Evolutionary conservation across 164 flowering plant genomes (phyloP), one percentile per base, ranked within the genome.

Genomic region (Vitis rotundifolia): DNA sequence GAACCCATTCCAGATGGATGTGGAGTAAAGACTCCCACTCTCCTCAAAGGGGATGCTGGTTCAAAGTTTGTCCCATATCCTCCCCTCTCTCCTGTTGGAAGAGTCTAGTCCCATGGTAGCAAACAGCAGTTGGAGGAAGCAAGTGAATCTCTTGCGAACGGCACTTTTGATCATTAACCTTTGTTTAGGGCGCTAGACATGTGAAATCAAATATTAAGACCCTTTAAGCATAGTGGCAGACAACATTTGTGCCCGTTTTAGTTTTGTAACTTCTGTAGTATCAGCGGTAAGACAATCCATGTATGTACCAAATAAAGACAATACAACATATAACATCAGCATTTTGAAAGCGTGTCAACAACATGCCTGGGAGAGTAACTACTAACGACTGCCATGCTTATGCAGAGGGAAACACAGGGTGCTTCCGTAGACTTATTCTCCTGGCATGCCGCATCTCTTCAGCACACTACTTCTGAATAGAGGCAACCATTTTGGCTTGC

Each of bases 11-110:
- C 65, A 44, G 64, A 28, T 5, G 74, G 71, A 52, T 57, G 68
- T 50, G 71, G 55, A 53, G 26, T 22, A 31, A 73, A 76, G 62
- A 56, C 29, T 2, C 51, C 72, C 13, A 53, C 70, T 8, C 9
- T 47, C 22, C 9, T 66, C 60, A 69, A 68, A 55, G 76, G 68
- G 15, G 68, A 79, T 54, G 48, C 66, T 37, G 81, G 81, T 2
- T 66, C 72, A 26, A 86, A 72, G 63, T 83, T 74, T 61, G 73
- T 82, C 61, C 58, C 90, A 53, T 68, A 70, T 67, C 97, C 97
- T 48, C 93, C 95, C 9, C 80, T 70, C 57, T 92, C 95, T 49
- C 97, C 95, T 8, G 86, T 82, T 63, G 91, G 92, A 1, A 86
- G 97, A 70, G 91, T 79, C 59, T 92, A 86, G 77, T 62, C 52